Percentiles rank a stretch among this genome's conserved stretches.
Conservation (phyloP, 140 eudicot species). For the Anethum foeniculum region DNA sequence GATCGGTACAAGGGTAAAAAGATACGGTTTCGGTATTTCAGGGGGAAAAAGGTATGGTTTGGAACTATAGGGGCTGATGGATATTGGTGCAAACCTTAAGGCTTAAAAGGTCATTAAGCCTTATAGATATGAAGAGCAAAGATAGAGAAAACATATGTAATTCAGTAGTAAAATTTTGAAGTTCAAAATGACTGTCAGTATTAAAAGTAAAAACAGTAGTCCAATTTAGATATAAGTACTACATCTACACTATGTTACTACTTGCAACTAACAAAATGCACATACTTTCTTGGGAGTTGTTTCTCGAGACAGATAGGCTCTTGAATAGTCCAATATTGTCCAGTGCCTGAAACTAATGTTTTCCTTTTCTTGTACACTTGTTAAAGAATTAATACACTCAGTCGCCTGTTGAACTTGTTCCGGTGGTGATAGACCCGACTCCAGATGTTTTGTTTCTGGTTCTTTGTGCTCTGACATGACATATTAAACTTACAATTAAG, state of each 20-base stretch:
- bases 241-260: neutral
- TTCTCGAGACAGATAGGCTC: conserved; percentile 57
- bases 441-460: conserved; percentile 37
- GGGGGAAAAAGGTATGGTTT: too few species aligned
- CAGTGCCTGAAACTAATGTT: conserved; percentile 47
- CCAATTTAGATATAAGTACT: neutral
- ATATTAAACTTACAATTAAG: neutral
- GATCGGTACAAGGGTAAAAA: too few species aligned
- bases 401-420: conserved; percentile 58
- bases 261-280: neutral
- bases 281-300: conserved; percentile 68
- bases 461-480: conserved; percentile 37
- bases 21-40: too few species aligned
- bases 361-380: conserved; percentile 15
- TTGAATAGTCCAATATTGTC: conserved; percentile 81
- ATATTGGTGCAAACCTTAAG: too few species aligned
- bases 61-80: too few species aligned
- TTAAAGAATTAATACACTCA: conserved; percentile 37
- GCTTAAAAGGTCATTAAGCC: too few species aligned
- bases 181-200: neutral
- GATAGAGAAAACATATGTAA: neutral
- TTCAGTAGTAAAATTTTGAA: neutral
- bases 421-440: conserved; percentile 34
- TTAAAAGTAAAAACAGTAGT: neutral
- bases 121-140: neutral